Conservation (phyloP, 441 rosid genomes). For the Bocquillonia castaneifolia region DNA sequence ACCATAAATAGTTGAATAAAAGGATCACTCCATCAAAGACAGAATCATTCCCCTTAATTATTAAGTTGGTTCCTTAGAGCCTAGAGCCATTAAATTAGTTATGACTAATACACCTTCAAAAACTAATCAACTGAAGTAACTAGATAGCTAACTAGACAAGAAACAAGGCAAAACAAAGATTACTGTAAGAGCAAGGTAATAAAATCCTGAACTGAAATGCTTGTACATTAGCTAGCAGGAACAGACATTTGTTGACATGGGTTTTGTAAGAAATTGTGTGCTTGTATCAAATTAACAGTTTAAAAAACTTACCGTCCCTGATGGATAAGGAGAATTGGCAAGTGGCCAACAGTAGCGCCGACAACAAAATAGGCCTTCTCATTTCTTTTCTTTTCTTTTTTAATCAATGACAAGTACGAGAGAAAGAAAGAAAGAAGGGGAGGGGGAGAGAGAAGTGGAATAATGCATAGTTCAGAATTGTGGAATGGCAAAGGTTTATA, state of each 20-base stretch:
- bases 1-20: not conserved
- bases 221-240: not conserved
- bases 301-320: slow-evolving; percentile 40
- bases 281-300: not conserved
- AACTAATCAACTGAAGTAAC: too few species aligned
- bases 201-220: too few species aligned
- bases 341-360: slow-evolving; percentile 44
- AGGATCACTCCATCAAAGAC: not conserved
- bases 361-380: slow-evolving; percentile 27
- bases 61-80: not conserved
- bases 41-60: not conserved
- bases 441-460: not conserved
- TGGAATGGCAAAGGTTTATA: slow-evolving; percentile 37
- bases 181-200: not conserved
- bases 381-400: slow-evolving; percentile 15
- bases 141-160: too few species aligned
- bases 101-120: not conserved
- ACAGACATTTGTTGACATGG: not conserved
- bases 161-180: too few species aligned
- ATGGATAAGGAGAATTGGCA: slow-evolving; percentile 40
- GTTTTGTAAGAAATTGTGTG: not conserved
- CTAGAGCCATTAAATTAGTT: not conserved
- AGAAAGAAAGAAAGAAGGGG: not conserved
- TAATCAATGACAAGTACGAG: not conserved
- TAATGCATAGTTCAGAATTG: not conserved